Evolutionary conservation across 1,139 yeast species (phyloP), one percentile per base, ranked within the genome.

Genomic region (Hyphopichia buzzinii): DNA sequence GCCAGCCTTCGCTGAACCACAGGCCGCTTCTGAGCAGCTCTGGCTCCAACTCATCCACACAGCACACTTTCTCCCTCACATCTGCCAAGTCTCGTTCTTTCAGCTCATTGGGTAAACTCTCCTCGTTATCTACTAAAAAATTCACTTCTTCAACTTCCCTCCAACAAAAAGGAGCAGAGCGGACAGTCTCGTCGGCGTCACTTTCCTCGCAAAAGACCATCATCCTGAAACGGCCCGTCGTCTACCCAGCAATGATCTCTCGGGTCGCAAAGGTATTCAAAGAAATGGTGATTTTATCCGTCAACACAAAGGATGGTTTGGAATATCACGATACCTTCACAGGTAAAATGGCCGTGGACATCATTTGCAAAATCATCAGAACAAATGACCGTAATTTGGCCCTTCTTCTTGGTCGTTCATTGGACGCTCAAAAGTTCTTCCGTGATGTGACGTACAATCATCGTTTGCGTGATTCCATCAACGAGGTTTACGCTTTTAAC

Each of bases 401-500:
- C 0, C 65, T 92, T 33, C 65, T 92, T 33, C 66, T 94, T 35
- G 98, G 98, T 16, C 74, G 99, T 44, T 84, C 97, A 0, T 68
- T 92, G 42, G 98, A 92, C 62, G 96, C 97, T 1, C 97, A 92
- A 51, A 87, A 87, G 59, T 79, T 88, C 41, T 89, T 92, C 60
- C 96, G 89, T 55, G 98, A 92, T 62, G 97, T 90, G 19, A 87
- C 97, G 0, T 92, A 92, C 59, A 95, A 89, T 50, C 97, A 90
- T 57, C 71, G 97, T 36, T 70, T 92, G 38, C 74, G 98, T 44
- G 98, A 92, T 61, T 86, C 95, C 1, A 76, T 74, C 13, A 79
- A 77, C 53, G 99, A 92, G 59, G 86, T 92, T 17, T 94, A 90
- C 57, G 95, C 88, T 42, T 87, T 92, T 54, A 81, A 79, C 47